phyloP scores from a whole-genome alignment of 148 eudicot genomes.

The Rhododendron ovatum region DNA sequence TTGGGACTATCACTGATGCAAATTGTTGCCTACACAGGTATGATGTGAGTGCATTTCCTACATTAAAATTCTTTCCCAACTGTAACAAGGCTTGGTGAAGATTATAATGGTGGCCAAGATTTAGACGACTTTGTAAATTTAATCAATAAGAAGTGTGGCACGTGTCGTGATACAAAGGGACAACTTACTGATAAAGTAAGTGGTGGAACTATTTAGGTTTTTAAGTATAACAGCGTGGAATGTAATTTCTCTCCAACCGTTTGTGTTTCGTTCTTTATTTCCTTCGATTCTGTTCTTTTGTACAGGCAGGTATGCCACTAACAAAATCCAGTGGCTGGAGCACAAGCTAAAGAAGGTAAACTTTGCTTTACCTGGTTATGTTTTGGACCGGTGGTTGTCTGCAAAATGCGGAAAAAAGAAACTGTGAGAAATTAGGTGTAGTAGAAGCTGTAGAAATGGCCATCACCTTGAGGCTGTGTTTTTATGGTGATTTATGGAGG shows the following conservation, averaged over 20 bases:
- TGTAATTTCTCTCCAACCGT: not conserved
- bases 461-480: not conserved
- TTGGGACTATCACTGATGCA: not conserved
- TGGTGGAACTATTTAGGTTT: not conserved
- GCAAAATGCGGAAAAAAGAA: not conserved
- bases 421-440: not conserved
- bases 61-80: constrained; percentile 88
- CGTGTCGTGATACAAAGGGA: constrained; percentile 78
- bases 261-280: not conserved
- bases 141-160: constrained; percentile 84
- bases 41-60: constrained; percentile 86
- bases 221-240: not conserved
- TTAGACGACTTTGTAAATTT: constrained; percentile 75
- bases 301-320: constrained; percentile 81
- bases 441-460: not conserved
- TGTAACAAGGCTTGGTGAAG: constrained; percentile 89
- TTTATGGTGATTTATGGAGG: not conserved
- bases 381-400: not conserved
- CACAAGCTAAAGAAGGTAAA: constrained; percentile 88
- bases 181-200: constrained; percentile 69
- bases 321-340: constrained; percentile 72
- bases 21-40: constrained; percentile 44
- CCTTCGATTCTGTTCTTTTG: not conserved
- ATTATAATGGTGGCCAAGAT: constrained; percentile 83
- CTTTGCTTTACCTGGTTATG: not conserved